Percentiles rank a stretch among this genome's conserved stretches.
These are phyloP conservation scores for Penicillium concentricum DNA, from an alignment of 2,329 filamentous ascomycete genomes.

Conservation along the genomic window DNA sequence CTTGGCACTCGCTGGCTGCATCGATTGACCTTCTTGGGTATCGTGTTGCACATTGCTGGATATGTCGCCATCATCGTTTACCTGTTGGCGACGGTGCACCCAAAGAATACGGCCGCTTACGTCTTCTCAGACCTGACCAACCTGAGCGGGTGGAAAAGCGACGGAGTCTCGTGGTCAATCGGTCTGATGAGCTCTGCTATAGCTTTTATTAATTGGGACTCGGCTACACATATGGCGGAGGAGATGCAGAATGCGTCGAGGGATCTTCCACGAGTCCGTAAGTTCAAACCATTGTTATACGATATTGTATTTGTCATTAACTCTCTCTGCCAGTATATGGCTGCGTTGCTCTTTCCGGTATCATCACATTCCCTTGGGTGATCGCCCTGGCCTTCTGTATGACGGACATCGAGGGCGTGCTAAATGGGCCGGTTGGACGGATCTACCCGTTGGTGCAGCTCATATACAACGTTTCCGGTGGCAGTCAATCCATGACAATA, in stretches of 20 bases:
- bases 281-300: neutral
- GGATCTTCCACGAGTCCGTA: neutral
- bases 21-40: neutral
- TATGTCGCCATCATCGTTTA: neutral
- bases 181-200: neutral
- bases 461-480: neutral
- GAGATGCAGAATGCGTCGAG: neutral
- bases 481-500: neutral
- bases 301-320: neutral
- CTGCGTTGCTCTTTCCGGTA: neutral
- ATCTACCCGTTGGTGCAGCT: neutral
- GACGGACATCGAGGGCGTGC: neutral
- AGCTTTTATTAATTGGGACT: neutral
- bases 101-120: neutral
- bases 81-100: neutral
- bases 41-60: neutral
- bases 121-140: neutral
- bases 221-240: neutral
- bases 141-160: neutral
- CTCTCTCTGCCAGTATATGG: neutral
- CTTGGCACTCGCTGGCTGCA: neutral
- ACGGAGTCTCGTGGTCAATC: neutral
- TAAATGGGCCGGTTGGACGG: neutral
- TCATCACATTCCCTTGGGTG: neutral
- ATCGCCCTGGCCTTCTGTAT: neutral